These are phyloP conservation scores for Solanum microdontum DNA, from an alignment of 257 asterid genomes.

Conservation along the genomic window DNA sequence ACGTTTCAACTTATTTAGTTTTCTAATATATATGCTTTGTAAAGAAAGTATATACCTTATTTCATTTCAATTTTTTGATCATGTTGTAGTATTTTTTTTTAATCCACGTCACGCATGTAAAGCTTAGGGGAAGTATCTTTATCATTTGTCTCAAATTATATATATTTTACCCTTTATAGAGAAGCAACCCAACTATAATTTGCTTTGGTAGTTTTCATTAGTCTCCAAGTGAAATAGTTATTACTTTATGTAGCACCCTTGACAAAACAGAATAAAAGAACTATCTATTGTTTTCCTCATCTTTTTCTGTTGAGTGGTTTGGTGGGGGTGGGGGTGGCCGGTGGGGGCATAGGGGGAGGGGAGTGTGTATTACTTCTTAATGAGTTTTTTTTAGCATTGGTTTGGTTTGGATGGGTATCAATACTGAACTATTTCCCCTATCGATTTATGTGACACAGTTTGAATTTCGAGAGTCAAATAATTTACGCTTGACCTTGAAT, in stretches of 20 bases:
- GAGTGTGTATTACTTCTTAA: not conserved
- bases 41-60: not conserved
- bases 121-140: not conserved
- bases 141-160: not conserved
- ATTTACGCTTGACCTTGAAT: not conserved
- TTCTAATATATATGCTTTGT: not conserved
- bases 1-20: not conserved
- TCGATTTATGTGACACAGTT: not conserved
- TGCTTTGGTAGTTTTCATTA: not conserved
- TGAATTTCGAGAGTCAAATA: too few relatives aligned
- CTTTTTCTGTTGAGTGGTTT: not conserved
- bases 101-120: not conserved
- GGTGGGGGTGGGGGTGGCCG: not conserved
- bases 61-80: not conserved
- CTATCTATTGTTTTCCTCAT: not conserved
- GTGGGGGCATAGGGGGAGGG: not conserved
- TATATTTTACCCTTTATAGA: not conserved
- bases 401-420: not conserved
- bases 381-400: not conserved
- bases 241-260: not conserved
- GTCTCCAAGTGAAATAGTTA: not conserved
- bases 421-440: not conserved
- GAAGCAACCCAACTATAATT: not conserved
- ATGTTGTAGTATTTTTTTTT: not conserved
- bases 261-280: not conserved